Evolutionary conservation across 2,329 filamentous ascomycete genomes (phyloP).

Genomic region (Calonectria pseudoreteaudii): DNA sequence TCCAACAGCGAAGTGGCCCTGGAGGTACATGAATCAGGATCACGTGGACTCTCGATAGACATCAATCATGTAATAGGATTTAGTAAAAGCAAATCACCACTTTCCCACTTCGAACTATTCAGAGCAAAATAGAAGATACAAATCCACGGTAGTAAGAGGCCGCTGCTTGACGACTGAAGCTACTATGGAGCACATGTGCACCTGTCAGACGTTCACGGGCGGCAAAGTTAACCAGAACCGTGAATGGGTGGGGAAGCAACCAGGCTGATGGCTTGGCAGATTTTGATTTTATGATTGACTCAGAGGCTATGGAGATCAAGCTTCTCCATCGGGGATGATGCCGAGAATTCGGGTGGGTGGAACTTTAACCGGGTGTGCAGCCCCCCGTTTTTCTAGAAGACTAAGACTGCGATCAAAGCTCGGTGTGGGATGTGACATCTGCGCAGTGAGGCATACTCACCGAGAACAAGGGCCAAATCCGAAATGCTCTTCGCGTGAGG

Average conservation of each 20-base stretch:
- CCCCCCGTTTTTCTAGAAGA: background rate
- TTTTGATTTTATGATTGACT: background rate
- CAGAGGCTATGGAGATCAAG: background rate
- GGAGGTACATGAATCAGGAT: background rate
- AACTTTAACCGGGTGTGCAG: background rate
- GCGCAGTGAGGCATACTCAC: background rate
- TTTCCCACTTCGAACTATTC: background rate
- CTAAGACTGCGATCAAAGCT: background rate
- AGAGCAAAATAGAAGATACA: background rate
- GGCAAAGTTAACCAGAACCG: background rate
- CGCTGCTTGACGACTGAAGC: background rate
- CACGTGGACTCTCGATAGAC: background rate
- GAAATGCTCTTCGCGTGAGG: background rate
- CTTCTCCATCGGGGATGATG: background rate
- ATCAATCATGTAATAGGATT: background rate
- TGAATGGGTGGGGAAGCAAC: background rate
- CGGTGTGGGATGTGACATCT: background rate
- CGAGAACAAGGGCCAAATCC: background rate
- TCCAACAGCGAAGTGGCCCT: background rate
- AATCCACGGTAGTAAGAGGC: background rate
- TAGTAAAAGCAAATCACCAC: background rate
- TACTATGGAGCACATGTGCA: background rate
- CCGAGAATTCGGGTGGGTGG: background rate
- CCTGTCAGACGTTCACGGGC: background rate
- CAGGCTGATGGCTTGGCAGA: conserved; percentile 18